Base-by-base conservation (phyloP, 192 early-diverging fungal species). In the Gamsiella multidivaricata region DNA sequence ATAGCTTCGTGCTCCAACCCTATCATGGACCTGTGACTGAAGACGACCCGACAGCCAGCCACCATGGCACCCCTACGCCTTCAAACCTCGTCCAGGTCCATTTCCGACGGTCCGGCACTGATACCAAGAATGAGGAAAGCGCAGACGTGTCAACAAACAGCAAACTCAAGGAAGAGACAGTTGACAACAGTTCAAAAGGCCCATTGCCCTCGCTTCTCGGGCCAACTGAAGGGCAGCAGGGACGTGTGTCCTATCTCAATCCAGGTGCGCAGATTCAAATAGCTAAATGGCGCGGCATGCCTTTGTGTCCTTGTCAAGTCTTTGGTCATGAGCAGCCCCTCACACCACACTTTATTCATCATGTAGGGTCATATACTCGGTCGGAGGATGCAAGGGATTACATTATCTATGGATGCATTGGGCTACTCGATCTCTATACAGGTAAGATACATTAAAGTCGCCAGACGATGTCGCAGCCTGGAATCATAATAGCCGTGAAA, bases 351-450 rank as follows among this genome's bases (percentile, higher is more conserved):
- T 50, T 50, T 23, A 12, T 50, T 22, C 47, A 17, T 18, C 14
- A 7, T 59, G 7, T 57, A 76, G 73, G 36, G 25, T 61, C 73
- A 11, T 76, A 76, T 23, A 25, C n/a, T 8, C 57, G 58, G 8
- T 68, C 73, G 5, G 52, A 59, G 17, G 23, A 18, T 26, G 64
- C 73, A 15, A 52, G 25, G 20, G 73, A 76, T 39, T 76, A 76
- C 50, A 36, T 76, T 17, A 66, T 76, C 33, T 76, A 76, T 37
- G 73, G 73, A 3, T 76, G 73, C 53, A 57, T 76, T 22, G 73
- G 73, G 4, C 33, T 76, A 22, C 25, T 76, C 10, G 73, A 76
- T 29, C 52, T 76, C 0, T 42, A 76, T 28, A 67, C 65, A 10
- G 73, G 73, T 76, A 68, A 43, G 26, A 39, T n/a, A n/a, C n/a